Base-by-base conservation (phyloP, 176 grass and related monocot species). In the Guadua angustifolia region DNA sequence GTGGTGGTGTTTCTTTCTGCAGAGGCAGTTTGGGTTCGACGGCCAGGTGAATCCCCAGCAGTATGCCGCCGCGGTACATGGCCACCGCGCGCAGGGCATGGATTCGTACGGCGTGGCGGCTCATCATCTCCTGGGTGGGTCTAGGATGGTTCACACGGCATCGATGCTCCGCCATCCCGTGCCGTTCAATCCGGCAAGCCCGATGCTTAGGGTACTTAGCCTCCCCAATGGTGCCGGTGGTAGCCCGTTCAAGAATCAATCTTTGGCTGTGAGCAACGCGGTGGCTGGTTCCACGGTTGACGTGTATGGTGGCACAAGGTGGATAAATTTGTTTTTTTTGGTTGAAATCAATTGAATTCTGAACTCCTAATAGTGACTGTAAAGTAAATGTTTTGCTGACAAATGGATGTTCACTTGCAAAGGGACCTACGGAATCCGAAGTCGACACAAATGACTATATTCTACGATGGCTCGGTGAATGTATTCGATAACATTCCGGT, bases 391-490 rank as follows among this genome's bases (percentile, higher is more conserved):
- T 63, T 52, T 32, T 55, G 61, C 84, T 75, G n/a, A 53, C 18
- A 69, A 77, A 66, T 77, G 15, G 52, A 64, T 80, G 57, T 81
- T 83, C 60, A 84, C 69, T 57, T 79, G 42, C 2, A 64, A 32
- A 95, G 95, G 87, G 75, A 88, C 78, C 63, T 74, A 10, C 66
- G 79, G 3, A 90, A 80, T 44, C 80, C 82, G 11, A 78, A 75
- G 71, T 56, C 60, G 6, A 68, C 81, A 12, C 91, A 92, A 32
- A 61, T 99, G 81, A 99, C 96, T 0, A 95, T 99, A 70, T 95
- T 99, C 89, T 99, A 95, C 49, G 73, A 83, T 9, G 93, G 96
- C 12, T 53, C 55, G 8, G 93, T 99, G 66, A 95, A 90, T 77
- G 93, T 95, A 19, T 99, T 90, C 17, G 91, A 95, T 24, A 87